Percentiles rank a stretch among this genome's conserved stretches.
Evolutionary conservation across 345 rosid genomes (phyloP).

Genomic region (Brassica juncea): DNA sequence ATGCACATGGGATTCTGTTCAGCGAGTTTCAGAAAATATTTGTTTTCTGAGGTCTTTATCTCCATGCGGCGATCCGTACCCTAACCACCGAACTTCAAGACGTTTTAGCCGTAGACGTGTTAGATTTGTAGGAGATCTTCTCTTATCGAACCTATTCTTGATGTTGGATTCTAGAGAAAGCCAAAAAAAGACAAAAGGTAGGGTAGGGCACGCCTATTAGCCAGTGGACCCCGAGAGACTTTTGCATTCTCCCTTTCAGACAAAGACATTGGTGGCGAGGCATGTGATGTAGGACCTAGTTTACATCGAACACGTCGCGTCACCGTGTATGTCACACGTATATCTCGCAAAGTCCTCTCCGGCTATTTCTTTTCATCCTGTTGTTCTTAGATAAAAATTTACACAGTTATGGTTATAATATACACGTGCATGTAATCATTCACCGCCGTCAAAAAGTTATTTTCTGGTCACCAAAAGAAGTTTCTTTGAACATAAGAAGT

Average conservation of each 20-base stretch:
- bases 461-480: conserved; percentile 6
- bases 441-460: conserved; percentile 34
- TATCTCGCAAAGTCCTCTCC: neutral
- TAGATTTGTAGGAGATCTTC: neutral
- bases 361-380: neutral
- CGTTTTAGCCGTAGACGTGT: conserved; percentile 36
- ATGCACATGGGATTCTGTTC: conserved; percentile 46
- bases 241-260: conserved; percentile 35
- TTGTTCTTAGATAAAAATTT: neutral
- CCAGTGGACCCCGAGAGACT: conserved; percentile 17
- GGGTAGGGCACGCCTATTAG: conserved; percentile 3
- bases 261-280: conserved; percentile 41
- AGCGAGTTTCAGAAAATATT: conserved; percentile 30
- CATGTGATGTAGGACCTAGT: conserved; percentile 38
- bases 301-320: conserved; percentile 38
- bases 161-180: neutral
- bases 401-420: neutral
- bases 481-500: neutral
- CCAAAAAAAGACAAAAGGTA: conserved; percentile 20
- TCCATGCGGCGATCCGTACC: conserved; percentile 38
- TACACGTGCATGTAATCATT: conserved; percentile 29
- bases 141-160: neutral
- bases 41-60: conserved; percentile 19
- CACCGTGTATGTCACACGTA: conserved; percentile 33
- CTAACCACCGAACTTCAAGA: neutral